Conservation (phyloP, 1,284 basidiomycete genomes). For the Rhizoctonia solani region DNA sequence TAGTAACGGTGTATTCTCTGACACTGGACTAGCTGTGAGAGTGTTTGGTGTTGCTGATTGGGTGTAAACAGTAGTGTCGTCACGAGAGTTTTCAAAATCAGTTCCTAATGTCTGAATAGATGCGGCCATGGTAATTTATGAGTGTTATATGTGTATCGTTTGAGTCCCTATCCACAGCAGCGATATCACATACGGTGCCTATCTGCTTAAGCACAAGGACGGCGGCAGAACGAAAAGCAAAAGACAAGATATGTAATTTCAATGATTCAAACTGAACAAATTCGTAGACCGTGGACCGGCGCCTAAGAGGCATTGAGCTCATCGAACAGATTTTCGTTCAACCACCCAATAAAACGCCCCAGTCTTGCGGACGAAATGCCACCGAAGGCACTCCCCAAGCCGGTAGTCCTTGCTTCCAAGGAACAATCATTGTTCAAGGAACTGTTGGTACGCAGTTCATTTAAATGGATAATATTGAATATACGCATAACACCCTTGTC, state of each 20-base stretch:
- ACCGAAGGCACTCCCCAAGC: constrained; percentile 26
- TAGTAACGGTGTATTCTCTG: constrained; percentile 20
- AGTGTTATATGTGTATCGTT: background rate
- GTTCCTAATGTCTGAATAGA: background rate
- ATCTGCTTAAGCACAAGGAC: background rate
- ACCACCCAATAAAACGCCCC: background rate
- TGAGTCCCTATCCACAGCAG: background rate
- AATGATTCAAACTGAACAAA: background rate
- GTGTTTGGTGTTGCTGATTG: constrained; percentile 10
- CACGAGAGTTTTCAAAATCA: background rate
- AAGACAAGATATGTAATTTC: background rate
- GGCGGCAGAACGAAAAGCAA: background rate
- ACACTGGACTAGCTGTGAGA: background rate
- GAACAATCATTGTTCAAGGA: constrained; percentile 88
- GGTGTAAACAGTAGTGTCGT: background rate
- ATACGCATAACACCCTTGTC: constrained; percentile 11
- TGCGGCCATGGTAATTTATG: background rate
- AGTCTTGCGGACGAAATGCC: background rate
- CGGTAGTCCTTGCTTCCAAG: constrained; percentile 68
- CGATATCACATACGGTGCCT: background rate
- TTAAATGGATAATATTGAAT: constrained; percentile 31
- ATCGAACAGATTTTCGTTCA: constrained; percentile 19
- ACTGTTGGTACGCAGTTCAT: constrained; percentile 64
- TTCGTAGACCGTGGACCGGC: background rate
- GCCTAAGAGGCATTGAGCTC: background rate